A percentile compares a stretch with the other conserved stretches of the same genome.
phyloP scores from a whole-genome alignment of 805 yeast genomes.

The Yamadazyma ubonensis region DNA sequence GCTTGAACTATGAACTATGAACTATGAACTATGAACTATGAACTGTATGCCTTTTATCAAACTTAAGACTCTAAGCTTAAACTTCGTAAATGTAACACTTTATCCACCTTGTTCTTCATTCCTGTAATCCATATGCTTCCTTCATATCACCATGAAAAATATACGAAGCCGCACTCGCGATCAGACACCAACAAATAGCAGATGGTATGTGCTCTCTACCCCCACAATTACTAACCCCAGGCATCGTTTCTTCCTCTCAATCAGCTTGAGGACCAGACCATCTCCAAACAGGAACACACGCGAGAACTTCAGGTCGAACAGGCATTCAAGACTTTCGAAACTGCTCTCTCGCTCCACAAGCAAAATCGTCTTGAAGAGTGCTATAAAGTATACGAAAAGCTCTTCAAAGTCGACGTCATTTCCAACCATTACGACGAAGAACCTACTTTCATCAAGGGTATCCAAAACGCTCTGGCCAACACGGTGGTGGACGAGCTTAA shows the following conservation, averaged over 20 bases:
- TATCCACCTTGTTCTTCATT: no score
- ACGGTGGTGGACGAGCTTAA: constrained; percentile 40
- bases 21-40: no score
- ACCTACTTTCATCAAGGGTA: constrained; percentile 33
- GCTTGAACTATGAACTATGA: no score
- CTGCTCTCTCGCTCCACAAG: constrained; percentile 65
- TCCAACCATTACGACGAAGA: constrained; percentile 43
- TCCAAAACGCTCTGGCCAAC: constrained; percentile 37
- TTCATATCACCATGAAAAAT: no score
- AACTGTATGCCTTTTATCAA: no score
- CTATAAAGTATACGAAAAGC: constrained; percentile 50
- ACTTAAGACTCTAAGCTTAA: no score
- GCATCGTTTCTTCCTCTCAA: constrained; percentile 79
- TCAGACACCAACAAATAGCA: no score
- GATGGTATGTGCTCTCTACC: background rate
- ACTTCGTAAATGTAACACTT: no score
- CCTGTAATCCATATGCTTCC: no score
- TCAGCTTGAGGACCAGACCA: constrained; percentile 65
- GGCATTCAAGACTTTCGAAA: constrained; percentile 72
- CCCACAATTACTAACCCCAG: constrained; percentile 6
- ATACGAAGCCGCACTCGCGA: no score
- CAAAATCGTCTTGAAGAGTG: constrained; percentile 49
- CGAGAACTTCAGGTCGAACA: constrained; percentile 88
- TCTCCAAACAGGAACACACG: constrained; percentile 79
- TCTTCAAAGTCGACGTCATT: constrained; percentile 71